Conservation (phyloP, 768 basidiomycete genomes). For the Leucosporidium yakuticum region DNA sequence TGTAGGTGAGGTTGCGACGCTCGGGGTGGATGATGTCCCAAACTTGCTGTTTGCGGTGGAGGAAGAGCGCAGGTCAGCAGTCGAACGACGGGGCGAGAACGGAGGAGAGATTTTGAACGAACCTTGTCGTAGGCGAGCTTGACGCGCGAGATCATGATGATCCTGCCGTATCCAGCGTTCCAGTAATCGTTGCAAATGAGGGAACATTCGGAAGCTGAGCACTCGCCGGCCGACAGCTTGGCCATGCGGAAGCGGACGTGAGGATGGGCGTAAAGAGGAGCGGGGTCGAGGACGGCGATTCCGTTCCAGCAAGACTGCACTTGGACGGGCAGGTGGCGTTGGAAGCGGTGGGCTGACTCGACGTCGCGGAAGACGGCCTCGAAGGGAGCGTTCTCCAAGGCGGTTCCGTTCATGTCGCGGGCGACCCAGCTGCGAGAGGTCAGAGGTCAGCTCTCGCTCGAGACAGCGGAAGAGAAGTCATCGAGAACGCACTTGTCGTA, state of each 20-base stretch:
- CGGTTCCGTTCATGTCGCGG: constrained; percentile 96
- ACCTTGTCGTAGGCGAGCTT: constrained; percentile 92
- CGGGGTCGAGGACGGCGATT: constrained; percentile 88
- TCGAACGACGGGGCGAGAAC: not conserved
- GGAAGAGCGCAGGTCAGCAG: not conserved
- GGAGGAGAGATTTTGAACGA: constrained; percentile 34
- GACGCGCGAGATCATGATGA: constrained; percentile 95
- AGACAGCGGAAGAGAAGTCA: not conserved
- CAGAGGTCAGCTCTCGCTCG: not conserved
- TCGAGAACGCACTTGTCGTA: constrained; percentile 50
- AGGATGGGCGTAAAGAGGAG: constrained; percentile 85
- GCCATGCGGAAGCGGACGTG: constrained; percentile 97
- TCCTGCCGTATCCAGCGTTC: constrained; percentile 89
- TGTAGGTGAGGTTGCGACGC: constrained; percentile 87
- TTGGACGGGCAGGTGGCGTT: constrained; percentile 85
- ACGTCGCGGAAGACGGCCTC: constrained; percentile 86
- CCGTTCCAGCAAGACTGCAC: constrained; percentile 99
- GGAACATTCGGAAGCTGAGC: constrained; percentile 90
- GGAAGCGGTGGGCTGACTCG: constrained; percentile 71
- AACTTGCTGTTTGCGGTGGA: constrained; percentile 59
- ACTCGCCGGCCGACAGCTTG: constrained; percentile 74
- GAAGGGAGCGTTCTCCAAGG: constrained; percentile 95
- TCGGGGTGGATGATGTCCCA: constrained; percentile 89
- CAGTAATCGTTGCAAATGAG: constrained; percentile 99
- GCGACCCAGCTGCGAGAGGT: constrained; percentile 76